phyloP scores from a whole-genome alignment of 257 asterid species.

The Phtheirospermum japonicum region DNA sequence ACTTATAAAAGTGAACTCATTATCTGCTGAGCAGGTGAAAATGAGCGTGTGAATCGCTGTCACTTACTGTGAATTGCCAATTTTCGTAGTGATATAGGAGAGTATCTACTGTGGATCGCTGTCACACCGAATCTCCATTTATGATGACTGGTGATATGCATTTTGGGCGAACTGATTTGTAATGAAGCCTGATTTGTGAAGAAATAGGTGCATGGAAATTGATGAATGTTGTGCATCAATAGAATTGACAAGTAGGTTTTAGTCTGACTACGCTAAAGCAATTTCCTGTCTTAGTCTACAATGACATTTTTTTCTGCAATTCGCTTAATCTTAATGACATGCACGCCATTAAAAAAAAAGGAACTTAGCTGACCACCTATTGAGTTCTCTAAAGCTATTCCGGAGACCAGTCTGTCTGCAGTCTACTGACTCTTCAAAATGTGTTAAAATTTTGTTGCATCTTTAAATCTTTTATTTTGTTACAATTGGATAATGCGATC shows the following conservation, averaged over 20 bases:
- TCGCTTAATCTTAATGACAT: not conserved
- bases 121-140: not conserved
- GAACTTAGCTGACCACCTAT: conserved; percentile 9
- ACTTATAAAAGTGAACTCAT: not conserved
- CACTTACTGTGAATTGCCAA: not conserved
- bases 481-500: conserved; percentile 1
- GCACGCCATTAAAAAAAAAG: not conserved
- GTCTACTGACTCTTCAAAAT: conserved; percentile 11
- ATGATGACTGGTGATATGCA: not conserved
- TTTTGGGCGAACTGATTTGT: not conserved
- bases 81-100: not conserved
- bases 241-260: not conserved
- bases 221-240: not conserved
- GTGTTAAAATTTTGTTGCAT: not conserved
- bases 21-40: not conserved
- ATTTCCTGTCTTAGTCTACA: conserved; percentile 2
- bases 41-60: not conserved
- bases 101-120: not conserved
- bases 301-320: not conserved
- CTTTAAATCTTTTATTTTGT: conserved; percentile 9
- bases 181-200: not conserved
- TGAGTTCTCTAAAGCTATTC: conserved; percentile 5
- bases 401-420: conserved; percentile 5
- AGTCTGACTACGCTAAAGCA: not conserved
- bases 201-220: not conserved